Base-by-base conservation (phyloP, 345 rosid genomes). In the Citrus unshiu region DNA sequence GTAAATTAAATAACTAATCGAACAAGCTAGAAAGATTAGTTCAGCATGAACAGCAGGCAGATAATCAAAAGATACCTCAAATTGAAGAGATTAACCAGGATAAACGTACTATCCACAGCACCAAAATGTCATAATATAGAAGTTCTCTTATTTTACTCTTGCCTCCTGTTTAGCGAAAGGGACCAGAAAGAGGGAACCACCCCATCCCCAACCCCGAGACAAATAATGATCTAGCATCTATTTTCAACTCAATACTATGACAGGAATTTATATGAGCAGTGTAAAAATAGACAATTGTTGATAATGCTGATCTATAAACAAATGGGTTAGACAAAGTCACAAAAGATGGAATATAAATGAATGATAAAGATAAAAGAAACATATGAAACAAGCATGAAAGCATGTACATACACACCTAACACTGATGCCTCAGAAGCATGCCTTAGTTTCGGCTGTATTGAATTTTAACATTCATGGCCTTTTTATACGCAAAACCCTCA, bases 401-500 rank as follows among this genome's bases (percentile, higher is more conserved):
- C 16, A 72, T 46, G 16, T 30, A 59, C 40, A 46, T 57, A 21
- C 71, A 43, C 43, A 69, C 83, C 75, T 43, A 67, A 51, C n/a
- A 64, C 62, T 6, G 9, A 27, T 72, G 54, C 76, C 61, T 39
- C 22, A 35, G 61, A 61, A 64, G 77, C 79, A 77, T 51, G 34
- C 70, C 60, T 65, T 40, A 18, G 21, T 68, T 72, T 58, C 9
- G 35, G 40, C 68, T 58, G 34, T 56, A 14, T 71, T 25, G 40
- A 72, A 16, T 5, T 77, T 54, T 70, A 68, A 70, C 69, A 74
- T 61, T 67, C 69, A 58, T 25, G 34, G 58, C 62, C 61, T 78
- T 56, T 19, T 24, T 49, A 78, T 78, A 69, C 35, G 24, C 58
- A 64, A 34, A 73, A 37, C 24, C 49, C 40, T 77, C 62, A 22